phyloP scores from a whole-genome alignment of 305 asterid species.

The Striga hermonthica region DNA sequence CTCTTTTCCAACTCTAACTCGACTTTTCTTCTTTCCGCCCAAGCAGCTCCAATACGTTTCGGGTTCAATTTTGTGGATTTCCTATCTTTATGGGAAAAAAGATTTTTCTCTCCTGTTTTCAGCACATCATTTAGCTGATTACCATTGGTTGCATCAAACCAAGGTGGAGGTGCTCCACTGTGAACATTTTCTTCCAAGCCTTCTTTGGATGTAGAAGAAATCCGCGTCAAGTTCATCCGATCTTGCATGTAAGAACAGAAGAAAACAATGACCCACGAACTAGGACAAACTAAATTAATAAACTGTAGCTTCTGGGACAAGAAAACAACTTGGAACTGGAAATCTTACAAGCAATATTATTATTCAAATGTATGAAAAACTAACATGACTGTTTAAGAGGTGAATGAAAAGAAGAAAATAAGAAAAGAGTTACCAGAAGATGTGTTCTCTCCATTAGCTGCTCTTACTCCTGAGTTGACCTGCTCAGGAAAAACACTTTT shows the following conservation, averaged over 20 bases:
- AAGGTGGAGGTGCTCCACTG: constrained; percentile 94
- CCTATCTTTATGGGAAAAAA: constrained; percentile 33
- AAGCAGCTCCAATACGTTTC: constrained; percentile 95
- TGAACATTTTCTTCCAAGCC: constrained; percentile 66
- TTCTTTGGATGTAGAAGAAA: constrained; percentile 43
- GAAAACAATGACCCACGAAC: constrained; percentile 3
- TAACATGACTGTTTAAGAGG: constrained; percentile 2
- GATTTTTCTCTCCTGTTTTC: constrained; percentile 33
- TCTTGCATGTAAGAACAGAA: constrained; percentile 35
- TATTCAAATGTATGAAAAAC: not conserved
- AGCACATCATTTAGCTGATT: constrained; percentile 35
- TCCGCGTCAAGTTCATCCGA: constrained; percentile 39
- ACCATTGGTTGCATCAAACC: constrained; percentile 53
- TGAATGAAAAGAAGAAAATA: constrained; percentile 16
- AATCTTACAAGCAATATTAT: not conserved
- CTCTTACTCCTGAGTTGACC: constrained; percentile 40
- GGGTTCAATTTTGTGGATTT: constrained; percentile 75
- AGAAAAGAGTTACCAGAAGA: constrained; percentile 35
- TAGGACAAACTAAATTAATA: constrained; percentile 5
- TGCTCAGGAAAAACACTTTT: constrained; percentile 36
- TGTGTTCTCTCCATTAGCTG: constrained; percentile 36
- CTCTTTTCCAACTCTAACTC: constrained; percentile 81
- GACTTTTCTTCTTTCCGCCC: constrained; percentile 90
- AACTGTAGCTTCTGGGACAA: not conserved
- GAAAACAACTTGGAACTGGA: not conserved